These are phyloP conservation scores for Brassica balearica DNA, from an alignment of 441 rosid species.

Conservation along the genomic window DNA sequence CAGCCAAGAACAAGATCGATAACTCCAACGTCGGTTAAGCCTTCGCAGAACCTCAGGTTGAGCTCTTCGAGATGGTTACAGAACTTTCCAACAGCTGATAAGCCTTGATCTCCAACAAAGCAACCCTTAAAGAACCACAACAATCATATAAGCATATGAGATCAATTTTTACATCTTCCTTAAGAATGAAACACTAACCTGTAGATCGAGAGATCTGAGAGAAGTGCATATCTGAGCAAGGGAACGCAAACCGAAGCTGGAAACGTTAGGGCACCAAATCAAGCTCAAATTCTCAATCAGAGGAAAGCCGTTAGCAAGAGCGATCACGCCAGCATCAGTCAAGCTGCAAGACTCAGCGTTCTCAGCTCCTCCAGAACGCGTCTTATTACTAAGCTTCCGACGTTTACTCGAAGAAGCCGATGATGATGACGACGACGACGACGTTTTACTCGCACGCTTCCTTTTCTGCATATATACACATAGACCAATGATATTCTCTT, in stretches of 20 bases:
- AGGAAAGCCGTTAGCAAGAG: slow-evolving; percentile 70
- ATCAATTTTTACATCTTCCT: not conserved
- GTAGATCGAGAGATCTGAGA: slow-evolving; percentile 80
- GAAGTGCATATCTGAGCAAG: slow-evolving; percentile 66
- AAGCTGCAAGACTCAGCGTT: slow-evolving; percentile 55
- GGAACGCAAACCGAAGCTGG: slow-evolving; percentile 69
- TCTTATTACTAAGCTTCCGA: slow-evolving; percentile 41
- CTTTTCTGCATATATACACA: slow-evolving; percentile 53
- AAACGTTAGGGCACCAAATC: slow-evolving; percentile 81
- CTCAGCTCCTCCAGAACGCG: slow-evolving; percentile 43
- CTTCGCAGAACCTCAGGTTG: slow-evolving; percentile 86
- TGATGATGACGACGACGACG: not conserved
- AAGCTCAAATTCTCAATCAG: slow-evolving; percentile 77
- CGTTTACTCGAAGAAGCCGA: slow-evolving; percentile 46
- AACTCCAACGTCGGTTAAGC: slow-evolving; percentile 79
- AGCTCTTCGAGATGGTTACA: slow-evolving; percentile 79
- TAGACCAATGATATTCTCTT: not conserved
- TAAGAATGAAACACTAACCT: slow-evolving; percentile 50
- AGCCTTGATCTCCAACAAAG: slow-evolving; percentile 86
- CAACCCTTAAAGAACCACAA: slow-evolving; percentile 66
- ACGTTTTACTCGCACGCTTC: slow-evolving; percentile 47
- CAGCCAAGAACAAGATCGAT: slow-evolving; percentile 65
- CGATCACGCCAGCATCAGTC: slow-evolving; percentile 74
- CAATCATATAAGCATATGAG: slow-evolving; percentile 29
- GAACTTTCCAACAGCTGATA: slow-evolving; percentile 70